Conservation (phyloP, 1,284 basidiomycete species). For the Irpex lacteus region DNA sequence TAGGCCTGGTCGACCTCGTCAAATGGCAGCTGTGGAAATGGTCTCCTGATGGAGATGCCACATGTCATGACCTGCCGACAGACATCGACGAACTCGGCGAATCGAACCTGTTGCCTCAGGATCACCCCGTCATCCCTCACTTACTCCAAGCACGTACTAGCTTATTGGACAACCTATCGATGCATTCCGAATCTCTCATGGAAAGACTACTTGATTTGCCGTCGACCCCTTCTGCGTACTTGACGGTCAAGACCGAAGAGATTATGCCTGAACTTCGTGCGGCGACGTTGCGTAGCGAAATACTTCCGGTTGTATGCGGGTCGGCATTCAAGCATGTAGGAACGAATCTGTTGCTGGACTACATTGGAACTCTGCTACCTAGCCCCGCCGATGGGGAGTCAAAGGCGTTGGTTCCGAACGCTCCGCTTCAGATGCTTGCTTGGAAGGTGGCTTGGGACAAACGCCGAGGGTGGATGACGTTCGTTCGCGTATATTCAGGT, state of each 20-base stretch:
- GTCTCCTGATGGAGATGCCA: conserved; percentile 44
- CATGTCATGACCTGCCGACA: conserved; percentile 51
- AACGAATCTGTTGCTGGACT: conserved; percentile 80
- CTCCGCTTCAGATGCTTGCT: conserved; percentile 65
- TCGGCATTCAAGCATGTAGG: conserved; percentile 82
- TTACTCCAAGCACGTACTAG: conserved; percentile 64
- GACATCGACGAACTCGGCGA: conserved; percentile 41
- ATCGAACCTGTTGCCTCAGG: conserved; percentile 43
- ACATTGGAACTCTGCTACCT: conserved; percentile 77
- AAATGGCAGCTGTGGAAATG: conserved; percentile 81
- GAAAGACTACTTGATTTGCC: conserved; percentile 63
- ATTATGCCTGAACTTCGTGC: conserved; percentile 67
- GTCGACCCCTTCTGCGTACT: conserved; percentile 58
- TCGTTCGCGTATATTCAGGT: conserved; percentile 88
- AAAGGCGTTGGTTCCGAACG: conserved; percentile 39
- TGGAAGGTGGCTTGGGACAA: conserved; percentile 92
- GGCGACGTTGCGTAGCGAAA: conserved; percentile 61
- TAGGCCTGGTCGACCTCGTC: conserved; percentile 77
- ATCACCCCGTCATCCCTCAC: conserved; percentile 67
- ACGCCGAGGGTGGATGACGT: conserved; percentile 87
- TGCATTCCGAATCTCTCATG: conserved; percentile 79
- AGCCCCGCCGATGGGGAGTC: conserved; percentile 67
- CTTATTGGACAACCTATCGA: conserved; percentile 75
- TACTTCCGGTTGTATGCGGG: conserved; percentile 82
- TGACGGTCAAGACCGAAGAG: conserved; percentile 45